phyloP scores from a whole-genome alignment of 2,329 filamentous ascomycete species.

The Ascochyta lentis region DNA sequence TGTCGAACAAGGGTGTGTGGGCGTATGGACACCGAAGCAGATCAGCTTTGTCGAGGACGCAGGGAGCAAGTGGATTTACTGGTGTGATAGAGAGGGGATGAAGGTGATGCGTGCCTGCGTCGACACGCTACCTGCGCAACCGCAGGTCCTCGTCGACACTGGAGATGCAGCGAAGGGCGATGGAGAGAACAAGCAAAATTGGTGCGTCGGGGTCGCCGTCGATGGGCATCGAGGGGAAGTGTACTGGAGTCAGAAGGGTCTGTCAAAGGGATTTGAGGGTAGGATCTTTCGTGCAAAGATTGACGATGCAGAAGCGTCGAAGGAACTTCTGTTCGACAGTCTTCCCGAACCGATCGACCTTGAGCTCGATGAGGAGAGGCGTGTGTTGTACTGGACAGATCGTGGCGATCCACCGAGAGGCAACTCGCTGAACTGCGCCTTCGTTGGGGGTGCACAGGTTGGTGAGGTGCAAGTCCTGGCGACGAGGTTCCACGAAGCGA shows the following conservation, averaged over 20 bases:
- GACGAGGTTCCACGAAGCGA: slow-evolving; percentile 30
- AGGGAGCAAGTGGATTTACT: slow-evolving; percentile 44
- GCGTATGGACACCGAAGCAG: slow-evolving; percentile 55
- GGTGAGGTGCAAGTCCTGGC: slow-evolving; percentile 17
- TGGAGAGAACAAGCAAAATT: slow-evolving; percentile 49
- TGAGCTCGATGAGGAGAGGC: slow-evolving; percentile 57
- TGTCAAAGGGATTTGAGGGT: slow-evolving; percentile 58
- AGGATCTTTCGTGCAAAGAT: slow-evolving; percentile 60
- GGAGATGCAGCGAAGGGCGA: not conserved
- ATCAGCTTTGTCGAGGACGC: slow-evolving; percentile 28
- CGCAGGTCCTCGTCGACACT: slow-evolving; percentile 14
- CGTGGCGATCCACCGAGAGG: slow-evolving; percentile 64
- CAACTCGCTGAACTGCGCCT: slow-evolving; percentile 59
- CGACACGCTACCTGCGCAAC: slow-evolving; percentile 12
- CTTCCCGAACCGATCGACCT: slow-evolving; percentile 59
- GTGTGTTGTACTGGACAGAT: slow-evolving; percentile 66
- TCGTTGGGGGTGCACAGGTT: not conserved
- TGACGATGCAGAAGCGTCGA: slow-evolving; percentile 47
- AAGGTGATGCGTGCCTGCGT: slow-evolving; percentile 42
- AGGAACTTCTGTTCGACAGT: slow-evolving; percentile 36
- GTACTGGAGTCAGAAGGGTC: slow-evolving; percentile 68
- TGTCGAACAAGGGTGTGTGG: slow-evolving; percentile 47
- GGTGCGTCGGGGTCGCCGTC: slow-evolving; percentile 65
- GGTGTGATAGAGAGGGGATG: slow-evolving; percentile 53
- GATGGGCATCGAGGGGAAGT: slow-evolving; percentile 53